phyloP scores from a whole-genome alignment of 805 yeast genomes.

The Barnettozyma populi region DNA sequence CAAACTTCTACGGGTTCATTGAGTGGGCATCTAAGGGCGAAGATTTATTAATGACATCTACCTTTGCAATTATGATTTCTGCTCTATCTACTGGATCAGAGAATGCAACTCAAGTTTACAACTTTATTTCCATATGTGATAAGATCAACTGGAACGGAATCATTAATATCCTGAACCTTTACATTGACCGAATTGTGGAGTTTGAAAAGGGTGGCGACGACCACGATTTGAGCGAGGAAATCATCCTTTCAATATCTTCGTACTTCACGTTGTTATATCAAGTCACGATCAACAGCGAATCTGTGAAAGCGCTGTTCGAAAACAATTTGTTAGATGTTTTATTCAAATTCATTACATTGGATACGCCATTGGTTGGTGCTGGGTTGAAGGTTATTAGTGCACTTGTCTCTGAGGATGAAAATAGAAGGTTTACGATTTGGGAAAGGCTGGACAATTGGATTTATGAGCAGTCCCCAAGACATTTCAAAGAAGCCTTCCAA shows the following conservation, averaged over 20 bases:
- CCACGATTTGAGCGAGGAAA: constrained; percentile 73
- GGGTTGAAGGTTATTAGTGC: constrained; percentile 52
- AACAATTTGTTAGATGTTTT: constrained; percentile 30
- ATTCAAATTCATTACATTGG: constrained; percentile 39
- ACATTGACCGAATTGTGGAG: constrained; percentile 38
- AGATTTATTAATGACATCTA: constrained; percentile 75
- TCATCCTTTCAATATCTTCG: constrained; percentile 67
- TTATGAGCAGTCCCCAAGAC: constrained; percentile 31
- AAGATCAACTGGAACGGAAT: constrained; percentile 54
- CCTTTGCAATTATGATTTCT: constrained; percentile 74
- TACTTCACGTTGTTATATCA: constrained; percentile 60
- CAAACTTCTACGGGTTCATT: constrained; percentile 71
- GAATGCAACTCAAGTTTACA: constrained; percentile 46
- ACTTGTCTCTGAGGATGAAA: constrained; percentile 42
- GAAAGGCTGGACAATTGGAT: constrained; percentile 64
- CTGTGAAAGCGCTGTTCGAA: constrained; percentile 28
- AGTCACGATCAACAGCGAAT: constrained; percentile 39
- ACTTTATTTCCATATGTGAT: constrained; percentile 35
- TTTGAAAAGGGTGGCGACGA: constrained; percentile 34
- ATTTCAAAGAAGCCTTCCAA: constrained; percentile 40
- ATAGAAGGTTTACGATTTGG: constrained; percentile 55
- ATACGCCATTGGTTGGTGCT: constrained; percentile 48
- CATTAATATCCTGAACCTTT: constrained; percentile 47
- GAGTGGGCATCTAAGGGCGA: constrained; percentile 84
- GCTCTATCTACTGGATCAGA: constrained; percentile 61